Evolutionary conservation across 345 rosid species (phyloP).

Genomic region (Lepidium africanum): DNA sequence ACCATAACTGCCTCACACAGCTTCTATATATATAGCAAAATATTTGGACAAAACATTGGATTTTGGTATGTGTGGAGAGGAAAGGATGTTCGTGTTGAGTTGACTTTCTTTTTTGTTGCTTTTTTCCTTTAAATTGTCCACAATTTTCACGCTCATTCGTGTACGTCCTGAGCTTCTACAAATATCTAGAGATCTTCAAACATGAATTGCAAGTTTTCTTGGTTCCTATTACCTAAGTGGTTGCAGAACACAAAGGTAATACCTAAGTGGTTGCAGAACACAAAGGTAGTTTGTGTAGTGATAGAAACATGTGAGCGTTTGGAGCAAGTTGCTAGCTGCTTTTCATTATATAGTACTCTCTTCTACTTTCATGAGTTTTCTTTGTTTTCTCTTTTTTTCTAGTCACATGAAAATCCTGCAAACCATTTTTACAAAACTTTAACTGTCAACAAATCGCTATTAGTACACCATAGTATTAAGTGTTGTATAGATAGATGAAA

Average conservation of each 20-base stretch:
- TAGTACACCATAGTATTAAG: neutral
- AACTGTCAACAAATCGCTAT: neutral
- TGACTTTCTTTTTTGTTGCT: neutral
- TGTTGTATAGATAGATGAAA: neutral
- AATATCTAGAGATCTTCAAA: slow-evolving; percentile 2
- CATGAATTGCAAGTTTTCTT: neutral
- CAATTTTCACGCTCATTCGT: slow-evolving; percentile 10
- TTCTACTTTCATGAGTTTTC: slow-evolving; percentile 12
- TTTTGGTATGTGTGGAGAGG: neutral
- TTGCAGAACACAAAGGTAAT: neutral
- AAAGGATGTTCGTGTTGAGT: neutral
- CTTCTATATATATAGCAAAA: neutral
- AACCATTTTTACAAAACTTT: neutral
- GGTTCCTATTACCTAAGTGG: neutral
- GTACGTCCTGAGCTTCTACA: neutral
- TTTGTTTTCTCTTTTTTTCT: neutral
- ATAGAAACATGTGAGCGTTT: slow-evolving; percentile 12
- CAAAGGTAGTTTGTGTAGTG: neutral
- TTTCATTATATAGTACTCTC: neutral
- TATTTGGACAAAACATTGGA: neutral
- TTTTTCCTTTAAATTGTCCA: neutral
- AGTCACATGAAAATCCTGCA: slow-evolving; percentile 10
- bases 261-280: neutral
- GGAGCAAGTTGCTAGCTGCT: slow-evolving; percentile 8
- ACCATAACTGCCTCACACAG: neutral